Evolutionary conservation across 164 flowering plant species (phyloP).

Genomic region (Nymphaea colorata): DNA sequence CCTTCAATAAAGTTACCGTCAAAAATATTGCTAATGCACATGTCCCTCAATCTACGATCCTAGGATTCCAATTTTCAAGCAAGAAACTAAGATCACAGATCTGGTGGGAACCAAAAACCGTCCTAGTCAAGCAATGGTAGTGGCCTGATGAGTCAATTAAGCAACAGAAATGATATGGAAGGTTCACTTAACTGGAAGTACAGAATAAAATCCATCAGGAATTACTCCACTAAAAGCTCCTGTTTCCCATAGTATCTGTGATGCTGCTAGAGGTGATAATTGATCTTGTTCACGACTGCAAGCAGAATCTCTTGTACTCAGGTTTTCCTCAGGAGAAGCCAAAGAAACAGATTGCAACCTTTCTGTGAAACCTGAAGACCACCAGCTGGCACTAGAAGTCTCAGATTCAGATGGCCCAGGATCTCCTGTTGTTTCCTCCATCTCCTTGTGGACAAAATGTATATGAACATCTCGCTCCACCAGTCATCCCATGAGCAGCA

Average conservation of each 20-base stretch:
- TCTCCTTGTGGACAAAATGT: constrained; percentile 27
- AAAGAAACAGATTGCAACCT: constrained; percentile 66
- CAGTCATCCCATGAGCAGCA: constrained; percentile 37
- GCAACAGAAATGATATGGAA: not conserved
- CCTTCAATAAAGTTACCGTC: no score
- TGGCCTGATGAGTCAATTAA: not conserved
- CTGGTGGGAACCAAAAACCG: no score
- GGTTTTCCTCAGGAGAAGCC: constrained; percentile 37
- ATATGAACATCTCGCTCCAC: constrained; percentile 51
- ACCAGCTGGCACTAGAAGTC: constrained; percentile 57
- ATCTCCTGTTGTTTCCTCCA: constrained; percentile 80
- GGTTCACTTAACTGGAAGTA: constrained; percentile 53
- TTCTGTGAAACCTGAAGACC: constrained; percentile 66
- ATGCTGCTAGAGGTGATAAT: constrained; percentile 43
- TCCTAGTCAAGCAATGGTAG: no score
- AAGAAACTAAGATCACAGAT: no score
- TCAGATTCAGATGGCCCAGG: constrained; percentile 52
- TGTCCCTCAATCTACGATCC: no score
- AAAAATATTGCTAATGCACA: no score
- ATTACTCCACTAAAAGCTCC: constrained; percentile 78
- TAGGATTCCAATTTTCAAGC: no score
- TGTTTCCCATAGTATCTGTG: constrained; percentile 80
- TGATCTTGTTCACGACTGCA: constrained; percentile 33
- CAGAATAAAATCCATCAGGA: constrained; percentile 91
- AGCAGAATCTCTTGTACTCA: constrained; percentile 25